Base-by-base conservation (phyloP, 2,329 filamentous ascomycete genomes). In the Taxawa tesnikishii region DNA sequence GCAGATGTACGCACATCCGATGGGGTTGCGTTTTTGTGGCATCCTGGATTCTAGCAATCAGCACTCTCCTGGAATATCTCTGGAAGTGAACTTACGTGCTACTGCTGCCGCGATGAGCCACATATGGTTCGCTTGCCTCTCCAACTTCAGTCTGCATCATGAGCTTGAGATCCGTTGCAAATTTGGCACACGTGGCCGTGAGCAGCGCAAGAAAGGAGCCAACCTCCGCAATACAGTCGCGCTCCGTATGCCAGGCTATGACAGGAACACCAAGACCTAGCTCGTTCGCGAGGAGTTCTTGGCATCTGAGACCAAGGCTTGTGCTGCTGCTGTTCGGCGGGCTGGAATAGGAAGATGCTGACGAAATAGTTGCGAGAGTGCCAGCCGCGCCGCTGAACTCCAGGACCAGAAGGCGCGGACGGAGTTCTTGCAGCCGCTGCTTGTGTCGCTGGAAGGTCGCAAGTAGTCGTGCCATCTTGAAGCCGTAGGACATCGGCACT, bases 61-160 rank as follows among this genome's bases (percentile, higher is more conserved):
- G n/a, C n/a, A n/a, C n/a, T n/a, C n/a, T n/a, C n/a, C n/a, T n/a
- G n/a, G n/a, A n/a, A n/a, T n/a, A n/a, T n/a, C n/a, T n/a, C n/a
- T n/a, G n/a, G n/a, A n/a, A n/a, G n/a, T n/a, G n/a, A n/a, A n/a
- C n/a, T n/a, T n/a, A n/a, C n/a, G 68, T 72, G 0, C 62, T 68
- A 0, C 61, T 68, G 2, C 67, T 65, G 1, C 68, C 68, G 5
- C 68, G 57, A 39, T 70, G 65, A 2, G 65, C 62, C 1, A 70
- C 64, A 29, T 66, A 72, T 1, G 49, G 49, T 36, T 53, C 49
- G 15, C 40, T 39, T 17, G 45, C 44, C 36, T 53, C 49, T 15
- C 39, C 39, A n/a, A 51, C 34, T 19, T 53, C 49, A 15, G 48
- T 50, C 32, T 47, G 46, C 16, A 43, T 46, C 46, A 53, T 47